Evolutionary conservation across 768 basidiomycete genomes (phyloP), one percentile per base, ranked within the genome.

Genomic region (Trametes villosa): DNA sequence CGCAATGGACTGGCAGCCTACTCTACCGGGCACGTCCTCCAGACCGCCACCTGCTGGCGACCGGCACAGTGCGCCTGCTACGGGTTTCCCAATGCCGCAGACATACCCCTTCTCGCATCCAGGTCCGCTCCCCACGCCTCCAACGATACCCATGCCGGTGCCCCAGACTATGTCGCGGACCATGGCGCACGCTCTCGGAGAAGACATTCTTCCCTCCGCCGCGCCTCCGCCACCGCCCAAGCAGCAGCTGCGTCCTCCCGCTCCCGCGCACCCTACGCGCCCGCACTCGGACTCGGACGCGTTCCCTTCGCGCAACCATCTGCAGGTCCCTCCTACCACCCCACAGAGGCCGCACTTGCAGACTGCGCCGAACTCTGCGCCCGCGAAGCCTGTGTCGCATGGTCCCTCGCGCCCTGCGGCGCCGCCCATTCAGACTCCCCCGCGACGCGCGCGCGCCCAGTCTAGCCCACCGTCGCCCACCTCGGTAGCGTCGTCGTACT

Each of bases 131-230:
- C 62, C 60, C n/a, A 62, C 65, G 52, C 69, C 75, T 46, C 68
- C 70, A 0, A 60, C 53, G 20, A 62, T 69, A 24, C 38, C 62
- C 15, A 68, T 71, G 59, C 42, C 70, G 17, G 77, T 80, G 65
- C 81, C 83, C 4, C 53, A 50, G 50, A 71, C 71, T 1, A 59
- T 65, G 8, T 78, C 78, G 8, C 66, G 69, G 44, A 78, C 77
- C 26, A 77, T 77, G 74, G 75, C 73, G 47, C 66, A 75, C 30
- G 77, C 79, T 1, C 47, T 69, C 42, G 53, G 20, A n/a, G 47
- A n/a, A 41, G 15, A 52, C 33, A 46, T 40, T 2, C 30, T 59
- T 48, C 40, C 59, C 27, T 49, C 64, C 24, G 55, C 31, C 45
- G 20, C 31, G 12, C 50, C 48, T 64, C 60, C 53, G 46, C 59